Evolutionary conservation across 345 rosid species (phyloP).

Genomic region (Ceriops decandra): DNA sequence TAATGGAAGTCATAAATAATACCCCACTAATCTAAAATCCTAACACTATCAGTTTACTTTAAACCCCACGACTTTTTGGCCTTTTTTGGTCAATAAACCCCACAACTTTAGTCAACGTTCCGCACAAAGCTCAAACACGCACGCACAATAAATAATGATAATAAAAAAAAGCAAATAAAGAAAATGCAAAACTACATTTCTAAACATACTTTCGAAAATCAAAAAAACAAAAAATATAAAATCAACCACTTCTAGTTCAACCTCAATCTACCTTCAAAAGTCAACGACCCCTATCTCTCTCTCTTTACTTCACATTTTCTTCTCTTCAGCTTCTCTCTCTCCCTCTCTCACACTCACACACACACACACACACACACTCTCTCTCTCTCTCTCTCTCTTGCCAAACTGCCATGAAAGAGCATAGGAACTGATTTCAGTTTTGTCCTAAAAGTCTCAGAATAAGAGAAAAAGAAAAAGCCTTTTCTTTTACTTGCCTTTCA

Average conservation of each 20-base stretch:
- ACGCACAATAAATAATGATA: background rate
- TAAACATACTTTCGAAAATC: background rate
- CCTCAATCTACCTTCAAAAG: conserved; percentile 35
- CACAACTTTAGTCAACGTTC: conserved; percentile 37
- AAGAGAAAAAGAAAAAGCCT: background rate
- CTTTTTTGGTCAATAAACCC: background rate
- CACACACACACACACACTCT: conserved; percentile 1
- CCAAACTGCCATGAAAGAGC: conserved; percentile 27
- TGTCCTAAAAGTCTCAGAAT: background rate
- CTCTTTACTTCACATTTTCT: conserved; percentile 24
- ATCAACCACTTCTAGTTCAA: conserved; percentile 24
- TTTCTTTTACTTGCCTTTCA: background rate
- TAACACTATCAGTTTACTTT: conserved; percentile 16
- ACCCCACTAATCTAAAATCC: background rate
- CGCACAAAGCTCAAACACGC: background rate
- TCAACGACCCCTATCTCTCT: conserved; percentile 49
- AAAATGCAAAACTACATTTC: background rate
- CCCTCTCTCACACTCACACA: conserved; percentile 15
- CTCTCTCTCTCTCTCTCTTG: conserved; percentile 18
- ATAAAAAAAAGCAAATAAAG: no score
- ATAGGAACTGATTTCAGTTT: conserved; percentile 3
- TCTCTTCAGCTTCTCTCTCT: conserved; percentile 11
- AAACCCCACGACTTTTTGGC: background rate
- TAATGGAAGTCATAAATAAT: background rate
- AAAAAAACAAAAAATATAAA: conserved; percentile 5